Evolutionary conservation across 495 filamentous ascomycete species (phyloP), one percentile per base, ranked within the genome.

Genomic region (Friedmanniomyces simplex): DNA sequence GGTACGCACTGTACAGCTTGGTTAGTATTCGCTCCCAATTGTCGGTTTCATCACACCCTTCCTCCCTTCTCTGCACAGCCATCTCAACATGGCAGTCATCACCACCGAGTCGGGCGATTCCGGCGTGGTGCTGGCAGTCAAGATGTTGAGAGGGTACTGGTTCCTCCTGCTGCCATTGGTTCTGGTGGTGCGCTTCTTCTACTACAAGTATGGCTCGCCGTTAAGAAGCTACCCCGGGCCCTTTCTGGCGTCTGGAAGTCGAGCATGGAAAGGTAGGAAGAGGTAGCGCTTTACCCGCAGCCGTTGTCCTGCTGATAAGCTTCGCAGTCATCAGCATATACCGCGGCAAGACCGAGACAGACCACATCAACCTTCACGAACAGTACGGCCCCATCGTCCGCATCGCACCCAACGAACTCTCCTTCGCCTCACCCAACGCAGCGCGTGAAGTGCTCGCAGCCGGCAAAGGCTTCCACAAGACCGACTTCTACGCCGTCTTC

Each of bases 381-480:
- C 45, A 42, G 24, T 57, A 56, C 42, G 80, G 80, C 22, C 73
- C 77, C 28, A 65, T 82, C 37, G 79, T 83, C 48, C 74, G 80
- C 25, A 76, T 79, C 42, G 73, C 69, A 0, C 80, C 80, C n/a
- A 73, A 77, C 64, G 75, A 81, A 63, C 70, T 82, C 25, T 77
- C 77, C 0, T 66, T 82, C 46, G 64, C 76, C 0, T 78, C 77
- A 10, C 78, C 80, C 52, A 32, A 57, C 16, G 66, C 63, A 28
- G 76, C 77, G 20, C 68, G 74, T 0, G 68, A 73, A 18, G 55
- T 80, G 28, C 67, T 78, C 30, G 73, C 69, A 18, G 74, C 75
- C 10, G 76, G 77, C 36, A 79, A 75, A 60, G 72, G 77, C 21
- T 81, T 78, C 67, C 74, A 75, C 67, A 79, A 81, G 71, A 80